Percentiles rank a stretch among this genome's conserved stretches.
phyloP scores from a whole-genome alignment of 225 moss, liverwort and hornwort genomes.

The Asterella californica region DNA sequence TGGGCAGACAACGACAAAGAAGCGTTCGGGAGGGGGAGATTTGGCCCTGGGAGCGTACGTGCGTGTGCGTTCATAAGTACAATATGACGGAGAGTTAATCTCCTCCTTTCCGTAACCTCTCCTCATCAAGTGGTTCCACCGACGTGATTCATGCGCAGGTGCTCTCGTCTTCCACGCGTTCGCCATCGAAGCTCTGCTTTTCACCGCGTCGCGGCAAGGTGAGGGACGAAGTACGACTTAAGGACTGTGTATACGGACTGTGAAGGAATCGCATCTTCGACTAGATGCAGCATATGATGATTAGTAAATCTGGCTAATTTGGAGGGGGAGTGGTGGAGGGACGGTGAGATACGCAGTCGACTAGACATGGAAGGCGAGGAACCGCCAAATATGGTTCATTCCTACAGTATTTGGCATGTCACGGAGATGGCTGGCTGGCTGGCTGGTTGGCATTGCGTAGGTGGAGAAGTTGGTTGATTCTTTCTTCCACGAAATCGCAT shows the following conservation, averaged over 20 bases:
- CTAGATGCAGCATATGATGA: not conserved
- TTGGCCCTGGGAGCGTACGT: no score
- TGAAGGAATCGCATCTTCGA: not conserved
- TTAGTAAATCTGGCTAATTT: not conserved
- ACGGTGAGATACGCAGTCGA: not conserved
- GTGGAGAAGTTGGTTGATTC: not conserved
- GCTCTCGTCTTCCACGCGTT: conserved; percentile 1
- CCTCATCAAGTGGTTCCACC: no score
- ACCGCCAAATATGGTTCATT: not conserved
- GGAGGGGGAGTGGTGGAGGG: not conserved
- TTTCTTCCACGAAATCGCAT: not conserved
- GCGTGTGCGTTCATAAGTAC: no score
- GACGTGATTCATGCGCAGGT: not conserved
- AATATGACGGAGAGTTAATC: no score
- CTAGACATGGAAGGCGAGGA: not conserved
- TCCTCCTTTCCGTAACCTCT: no score
- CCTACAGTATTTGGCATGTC: not conserved
- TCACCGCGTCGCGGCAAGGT: not conserved
- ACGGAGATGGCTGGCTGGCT: not conserved
- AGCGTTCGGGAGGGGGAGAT: no score
- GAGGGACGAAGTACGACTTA: not conserved
- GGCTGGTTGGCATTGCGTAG: not conserved
- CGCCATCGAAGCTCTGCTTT: not conserved
- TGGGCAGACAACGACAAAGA: no score
- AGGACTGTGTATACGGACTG: not conserved